These are phyloP conservation scores for Podila epicladia DNA, from an alignment of 192 early-diverging fungal genomes.

Conservation along the genomic window DNA sequence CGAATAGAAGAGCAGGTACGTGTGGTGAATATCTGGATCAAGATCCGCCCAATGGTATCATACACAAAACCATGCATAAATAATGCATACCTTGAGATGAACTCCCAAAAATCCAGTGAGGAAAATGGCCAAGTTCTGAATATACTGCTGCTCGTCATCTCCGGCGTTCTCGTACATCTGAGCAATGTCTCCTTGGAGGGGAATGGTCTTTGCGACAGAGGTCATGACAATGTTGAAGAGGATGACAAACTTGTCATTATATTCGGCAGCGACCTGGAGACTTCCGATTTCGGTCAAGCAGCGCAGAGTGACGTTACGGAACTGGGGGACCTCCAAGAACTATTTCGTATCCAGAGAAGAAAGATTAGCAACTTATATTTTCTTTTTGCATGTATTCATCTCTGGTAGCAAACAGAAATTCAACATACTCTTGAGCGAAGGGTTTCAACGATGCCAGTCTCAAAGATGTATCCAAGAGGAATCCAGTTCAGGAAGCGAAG, in stretches of 20 bases:
- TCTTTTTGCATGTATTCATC: neutral
- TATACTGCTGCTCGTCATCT: conserved; percentile 94
- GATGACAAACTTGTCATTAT: conserved; percentile 86
- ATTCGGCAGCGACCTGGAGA: conserved; percentile 81
- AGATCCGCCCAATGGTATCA: too few species aligned
- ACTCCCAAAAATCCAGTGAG: conserved; percentile 85
- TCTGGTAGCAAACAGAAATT: neutral
- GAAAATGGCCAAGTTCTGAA: conserved; percentile 96
- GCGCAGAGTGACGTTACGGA: conserved; percentile 94
- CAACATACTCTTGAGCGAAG: conserved; percentile 78
- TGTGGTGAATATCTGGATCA: neutral
- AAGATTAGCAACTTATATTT: too few species aligned
- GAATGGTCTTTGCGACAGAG: conserved; percentile 74
- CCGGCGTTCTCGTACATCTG: conserved; percentile 83
- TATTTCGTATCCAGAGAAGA: conserved; percentile 26
- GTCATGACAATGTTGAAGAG: conserved; percentile 88
- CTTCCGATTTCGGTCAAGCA: conserved; percentile 98
- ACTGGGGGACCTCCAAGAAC: conserved; percentile 88
- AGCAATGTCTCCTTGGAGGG: conserved; percentile 75
- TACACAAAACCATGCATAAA: neutral
- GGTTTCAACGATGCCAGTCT: conserved; percentile 89
- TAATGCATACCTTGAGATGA: conserved; percentile 79
- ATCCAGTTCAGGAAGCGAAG: conserved; percentile 98
- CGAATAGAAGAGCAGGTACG: neutral
- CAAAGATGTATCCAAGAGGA: conserved; percentile 97